Conservation (phyloP, 306 rosid species). For the Dryas octopetala region DNA sequence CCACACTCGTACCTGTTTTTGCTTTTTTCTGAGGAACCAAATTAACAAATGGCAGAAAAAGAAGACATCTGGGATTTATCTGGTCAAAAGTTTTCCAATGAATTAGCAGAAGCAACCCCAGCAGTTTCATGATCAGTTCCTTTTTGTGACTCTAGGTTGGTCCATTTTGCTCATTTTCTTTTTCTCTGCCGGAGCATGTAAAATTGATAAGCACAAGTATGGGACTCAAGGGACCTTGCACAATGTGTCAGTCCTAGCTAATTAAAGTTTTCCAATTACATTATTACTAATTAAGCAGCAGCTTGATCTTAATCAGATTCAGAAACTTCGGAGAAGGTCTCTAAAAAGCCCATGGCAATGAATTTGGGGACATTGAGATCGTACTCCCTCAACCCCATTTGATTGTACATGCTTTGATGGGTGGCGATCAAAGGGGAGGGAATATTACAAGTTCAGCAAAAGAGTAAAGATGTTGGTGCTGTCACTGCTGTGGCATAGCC, state of each 20-base stretch:
- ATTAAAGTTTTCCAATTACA: too few species aligned
- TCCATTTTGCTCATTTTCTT: constrained; percentile 63
- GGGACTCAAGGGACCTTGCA: constrained; percentile 20
- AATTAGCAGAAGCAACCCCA: constrained; percentile 34
- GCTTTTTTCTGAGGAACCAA: constrained; percentile 35
- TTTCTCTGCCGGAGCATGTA: constrained; percentile 61
- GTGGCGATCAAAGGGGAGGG: too few species aligned
- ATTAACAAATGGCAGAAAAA: constrained; percentile 23
- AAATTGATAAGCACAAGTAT: constrained; percentile 51
- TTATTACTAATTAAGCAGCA: too few species aligned
- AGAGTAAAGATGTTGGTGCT: too few species aligned
- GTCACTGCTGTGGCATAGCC: too few species aligned
- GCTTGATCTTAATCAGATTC: too few species aligned
- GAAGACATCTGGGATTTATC: constrained; percentile 14
- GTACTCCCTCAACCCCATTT: too few species aligned
- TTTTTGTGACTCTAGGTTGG: constrained; percentile 52
- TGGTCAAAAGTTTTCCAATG: constrained; percentile 70
- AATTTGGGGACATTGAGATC: too few species aligned
- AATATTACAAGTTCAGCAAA: too few species aligned
- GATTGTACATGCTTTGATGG: neutral
- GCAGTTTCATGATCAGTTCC: constrained; percentile 38
- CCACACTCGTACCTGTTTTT: constrained; percentile 32
- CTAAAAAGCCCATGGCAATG: neutral
- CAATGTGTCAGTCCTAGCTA: constrained; percentile 24
- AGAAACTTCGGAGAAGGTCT: constrained; percentile 47